Evolutionary conservation across 768 basidiomycete genomes (phyloP).

Genomic region (Trametes cinnabarina): DNA sequence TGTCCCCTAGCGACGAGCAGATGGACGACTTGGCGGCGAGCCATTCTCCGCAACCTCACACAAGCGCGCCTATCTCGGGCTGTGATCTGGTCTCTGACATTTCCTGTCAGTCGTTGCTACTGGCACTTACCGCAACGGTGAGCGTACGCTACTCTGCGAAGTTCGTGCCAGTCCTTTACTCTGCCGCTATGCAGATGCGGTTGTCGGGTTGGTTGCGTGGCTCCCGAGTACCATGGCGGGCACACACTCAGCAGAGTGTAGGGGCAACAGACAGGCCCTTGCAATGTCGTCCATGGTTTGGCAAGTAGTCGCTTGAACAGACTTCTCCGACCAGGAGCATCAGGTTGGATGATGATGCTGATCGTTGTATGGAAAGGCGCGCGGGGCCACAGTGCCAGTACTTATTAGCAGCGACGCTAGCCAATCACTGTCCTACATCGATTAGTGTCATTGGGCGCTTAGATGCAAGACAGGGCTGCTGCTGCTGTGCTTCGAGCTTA

Average conservation of each 20-base stretch:
- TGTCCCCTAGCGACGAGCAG: constrained; percentile 21
- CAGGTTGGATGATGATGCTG: not conserved
- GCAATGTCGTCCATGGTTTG: not conserved
- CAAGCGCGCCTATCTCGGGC: constrained; percentile 11
- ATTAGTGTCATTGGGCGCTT: not conserved
- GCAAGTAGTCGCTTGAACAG: too few relatives aligned
- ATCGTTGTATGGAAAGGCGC: too few relatives aligned
- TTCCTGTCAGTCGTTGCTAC: not conserved
- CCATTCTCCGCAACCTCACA: not conserved
- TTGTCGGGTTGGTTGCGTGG: constrained; percentile 6
- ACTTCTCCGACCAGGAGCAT: not conserved
- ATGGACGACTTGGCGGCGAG: constrained; percentile 7
- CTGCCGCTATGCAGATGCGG: not conserved
- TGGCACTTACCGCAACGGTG: not conserved
- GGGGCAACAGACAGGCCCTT: not conserved
- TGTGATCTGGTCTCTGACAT: constrained; percentile 12
- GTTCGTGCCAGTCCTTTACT: too few relatives aligned
- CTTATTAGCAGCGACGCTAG: not conserved
- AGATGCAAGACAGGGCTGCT: not conserved
- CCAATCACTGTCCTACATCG: not conserved
- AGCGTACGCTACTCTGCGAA: too few relatives aligned
- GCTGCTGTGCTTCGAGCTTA: not conserved
- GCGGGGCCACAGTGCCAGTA: too few relatives aligned
- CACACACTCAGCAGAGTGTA: not conserved
- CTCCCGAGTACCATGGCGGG: not conserved